Evolutionary conservation across 495 filamentous ascomycete species (phyloP), one percentile per base, ranked within the genome.

Genomic region (Venustampulla echinocandica): DNA sequence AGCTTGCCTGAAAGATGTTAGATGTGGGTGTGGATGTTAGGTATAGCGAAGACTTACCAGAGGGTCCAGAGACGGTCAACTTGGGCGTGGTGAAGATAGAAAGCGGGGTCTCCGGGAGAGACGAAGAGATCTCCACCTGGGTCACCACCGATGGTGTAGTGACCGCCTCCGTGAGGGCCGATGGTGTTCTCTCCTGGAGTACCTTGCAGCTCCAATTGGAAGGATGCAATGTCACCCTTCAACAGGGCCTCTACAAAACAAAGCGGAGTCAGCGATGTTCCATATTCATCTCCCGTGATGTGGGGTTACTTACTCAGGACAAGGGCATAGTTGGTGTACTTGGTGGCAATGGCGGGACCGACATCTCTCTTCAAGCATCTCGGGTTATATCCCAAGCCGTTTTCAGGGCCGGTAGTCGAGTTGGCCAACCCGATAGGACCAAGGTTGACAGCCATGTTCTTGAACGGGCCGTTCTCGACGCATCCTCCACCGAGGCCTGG

Each of bases 401-500:
- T 15, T n/a, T 17, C 42, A 23, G 23, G 42, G 6, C 44, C 50
- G 17, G 49, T 30, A n/a, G n/a, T n/a, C n/a, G n/a, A n/a, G n/a
- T n/a, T n/a, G n/a, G n/a, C n/a, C n/a, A n/a, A n/a, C n/a, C n/a
- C n/a, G n/a, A 69, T 67, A 1, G 78, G 77, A 6, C 77, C 79
- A 7, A 82, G 58, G 49, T 71, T 74, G 25, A 76, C 59, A 0
- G 58, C 59, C 54, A 68, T 66, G 57, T 53, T 47, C 10, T 18
- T 64, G 57, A 85, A 82, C 1, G 81, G 81, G 0, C 81, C 83
- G 28, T 61, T 68, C 4, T 57, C 61, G 6, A 86, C 69, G 50
- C 81, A 87, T 2, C 82, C 83, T n/a, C 82, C 82, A 13, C 83
- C 82, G 4, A 64, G 71, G n/a, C 75, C 79, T 1, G 71, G 54